Evolutionary conservation across 176 grass and related monocot species (phyloP).

Genomic region (Urochloa ruziziensis): DNA sequence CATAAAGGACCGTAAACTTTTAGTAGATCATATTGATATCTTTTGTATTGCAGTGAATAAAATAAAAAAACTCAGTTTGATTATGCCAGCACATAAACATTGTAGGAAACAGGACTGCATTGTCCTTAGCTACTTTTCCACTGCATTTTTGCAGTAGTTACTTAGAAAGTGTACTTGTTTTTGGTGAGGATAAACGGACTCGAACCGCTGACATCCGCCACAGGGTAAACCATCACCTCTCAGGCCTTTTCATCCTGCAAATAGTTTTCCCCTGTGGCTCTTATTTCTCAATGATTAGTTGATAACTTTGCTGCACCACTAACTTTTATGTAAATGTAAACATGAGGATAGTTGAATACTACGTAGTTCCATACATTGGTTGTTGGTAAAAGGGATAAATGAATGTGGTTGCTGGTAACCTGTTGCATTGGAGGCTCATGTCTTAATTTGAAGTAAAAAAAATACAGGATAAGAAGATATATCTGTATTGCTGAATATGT

Average conservation of each 20-base stretch:
- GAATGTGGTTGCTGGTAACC: not conserved
- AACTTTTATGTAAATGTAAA: not conserved
- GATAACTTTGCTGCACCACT: not conserved
- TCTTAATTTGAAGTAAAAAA: not conserved
- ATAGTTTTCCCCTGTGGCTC: not conserved
- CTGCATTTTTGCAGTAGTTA: not conserved
- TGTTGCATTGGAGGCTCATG: not conserved
- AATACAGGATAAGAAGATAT: not conserved
- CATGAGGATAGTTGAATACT: no score
- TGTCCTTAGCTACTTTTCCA: not conserved
- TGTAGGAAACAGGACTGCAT: not conserved
- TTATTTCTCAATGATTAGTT: not conserved
- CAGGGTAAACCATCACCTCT: no score
- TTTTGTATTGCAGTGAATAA: not conserved
- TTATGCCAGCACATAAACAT: not conserved
- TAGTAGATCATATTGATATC: not conserved
- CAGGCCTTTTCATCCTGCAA: not conserved
- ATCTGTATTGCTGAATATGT: constrained; percentile 3
- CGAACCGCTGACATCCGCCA: no score
- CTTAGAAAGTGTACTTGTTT: not conserved
- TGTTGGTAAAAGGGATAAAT: not conserved
- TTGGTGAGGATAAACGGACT: not conserved
- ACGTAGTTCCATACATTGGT: not conserved
- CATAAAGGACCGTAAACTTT: not conserved
- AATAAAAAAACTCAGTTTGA: not conserved